These are phyloP conservation scores for Vicia sativa DNA, from an alignment of 306 rosid genomes.

Conservation along the genomic window DNA sequence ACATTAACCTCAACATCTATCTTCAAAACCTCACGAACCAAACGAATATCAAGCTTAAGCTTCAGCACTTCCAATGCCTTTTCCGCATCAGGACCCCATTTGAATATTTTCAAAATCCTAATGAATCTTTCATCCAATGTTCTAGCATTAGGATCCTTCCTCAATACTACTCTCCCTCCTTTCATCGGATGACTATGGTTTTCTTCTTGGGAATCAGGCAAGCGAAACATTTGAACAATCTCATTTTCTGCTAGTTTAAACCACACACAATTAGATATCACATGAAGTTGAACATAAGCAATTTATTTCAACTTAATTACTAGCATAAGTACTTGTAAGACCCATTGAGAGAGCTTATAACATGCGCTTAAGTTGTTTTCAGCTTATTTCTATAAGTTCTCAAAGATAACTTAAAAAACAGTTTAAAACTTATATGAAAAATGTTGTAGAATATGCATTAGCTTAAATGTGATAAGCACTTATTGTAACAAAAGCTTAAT, in stretches of 20 bases:
- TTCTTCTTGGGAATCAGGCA: constrained; percentile 50
- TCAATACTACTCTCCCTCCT: constrained; percentile 40
- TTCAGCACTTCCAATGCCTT: constrained; percentile 89
- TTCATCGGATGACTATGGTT: constrained; percentile 36
- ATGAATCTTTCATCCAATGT: constrained; percentile 82
- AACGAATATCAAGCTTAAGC: constrained; percentile 75
- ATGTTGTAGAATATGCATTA: not conserved
- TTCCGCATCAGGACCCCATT: constrained; percentile 97
- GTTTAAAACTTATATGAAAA: not conserved
- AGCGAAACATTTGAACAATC: constrained; percentile 72
- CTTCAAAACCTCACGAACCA: constrained; percentile 76
- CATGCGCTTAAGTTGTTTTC: not conserved
- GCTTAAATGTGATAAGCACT: not conserved
- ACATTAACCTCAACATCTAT: constrained; percentile 76
- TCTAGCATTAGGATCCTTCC: constrained; percentile 61
- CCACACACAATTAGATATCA: constrained; percentile 39
- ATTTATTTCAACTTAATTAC: not conserved
- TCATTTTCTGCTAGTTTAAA: constrained; percentile 69
- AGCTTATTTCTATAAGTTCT: not conserved
- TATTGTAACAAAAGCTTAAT: not conserved
- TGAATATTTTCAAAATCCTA: constrained; percentile 86
- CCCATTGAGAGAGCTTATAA: not conserved
- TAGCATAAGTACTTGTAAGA: not conserved
- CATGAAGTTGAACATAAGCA: constrained; percentile 13
- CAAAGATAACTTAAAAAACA: not conserved